Base-by-base conservation (phyloP, 73 alveolate species). In the Halteria grandinella region DNA sequence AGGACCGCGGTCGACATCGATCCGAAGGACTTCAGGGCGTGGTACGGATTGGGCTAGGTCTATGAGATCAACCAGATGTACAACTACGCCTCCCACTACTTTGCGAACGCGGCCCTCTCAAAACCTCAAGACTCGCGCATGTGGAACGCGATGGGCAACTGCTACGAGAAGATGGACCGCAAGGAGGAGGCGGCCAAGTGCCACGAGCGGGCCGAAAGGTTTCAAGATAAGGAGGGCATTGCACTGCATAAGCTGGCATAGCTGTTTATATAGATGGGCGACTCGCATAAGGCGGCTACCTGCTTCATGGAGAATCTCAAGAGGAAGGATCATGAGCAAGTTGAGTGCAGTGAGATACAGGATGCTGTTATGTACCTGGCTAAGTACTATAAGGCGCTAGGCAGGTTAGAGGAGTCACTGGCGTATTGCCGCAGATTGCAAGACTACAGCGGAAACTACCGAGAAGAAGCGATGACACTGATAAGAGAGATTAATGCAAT, bases 111-210 rank as follows among this genome's bases (percentile, higher is more conserved):
- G 12, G 98, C 97, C 47, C 60, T 89, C 17, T 75, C 95, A 15
- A 66, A 66, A 48, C 98, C 99, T 10, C 90, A 97, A 78, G 99
- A 97, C 89, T 87, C 98, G 17, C 81, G 99, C 41, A 95, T 97
- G 99, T 97, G 98, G 98, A 91, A 94, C 43, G 99, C 99, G 40
- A 91, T 97, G 95, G 99, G 98, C 29, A 93, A 89, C 64, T 93
- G 98, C 82, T 96, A 94, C 78, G 97, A 96, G 53, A 94, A 96
- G 73, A 75, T 91, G 80, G 91, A 94, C 59, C 90, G 96, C 78
- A 90, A 91, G 60, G 83, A 88, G 44, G 98, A 96, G 79, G 97
- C 99, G 0, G 77, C 91, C 8, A 95, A 95, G 76, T 96, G 99
- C 87, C 94, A 92, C 83, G 99, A 96, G 87, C 90, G 91, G 75